Base-by-base conservation (phyloP, 441 rosid species). In the Jatropha podagrica region DNA sequence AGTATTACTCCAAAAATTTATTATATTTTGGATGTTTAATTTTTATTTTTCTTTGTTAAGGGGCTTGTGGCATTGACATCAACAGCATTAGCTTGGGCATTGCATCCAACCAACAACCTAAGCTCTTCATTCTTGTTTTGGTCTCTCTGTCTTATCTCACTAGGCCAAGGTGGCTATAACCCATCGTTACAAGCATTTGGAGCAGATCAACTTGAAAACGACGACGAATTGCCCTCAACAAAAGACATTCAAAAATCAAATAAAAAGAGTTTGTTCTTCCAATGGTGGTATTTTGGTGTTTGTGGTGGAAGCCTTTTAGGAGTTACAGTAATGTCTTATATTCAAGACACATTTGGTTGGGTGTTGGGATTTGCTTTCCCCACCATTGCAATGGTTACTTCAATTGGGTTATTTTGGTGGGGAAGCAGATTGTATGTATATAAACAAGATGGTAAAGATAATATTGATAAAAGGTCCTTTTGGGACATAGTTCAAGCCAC, bases 171-270 rank as follows among this genome's bases (percentile, higher is more conserved):
- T 17, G 99, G 89, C 40, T 89, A 88, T 62, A 93, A 88, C 83
- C 98, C 99, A 48, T 93, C 97, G 23, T 79, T 95, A 63, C 99
- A 93, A 78, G 98, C 99, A 71, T 91, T 95, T 65, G 99, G 89
- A 42, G 94, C 98, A 1, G 98, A 93, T 83, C 97, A 95, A 77
- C 89, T 93, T 0, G 90, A 85, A 54, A 68, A 51, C 1, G 87
- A 90, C 2, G 88, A 90, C 10, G 92, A 90, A 51, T 44, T 87
- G 64, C 92, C 96, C 40, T 69, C 72, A 27, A 80, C 80, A 23
- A 83, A 84, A 77, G 81, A 83, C 48, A 87, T 87, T n/a, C 55
- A 61, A 74, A 83, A 82, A 67, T 72, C 93, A 8, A 81, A 79
- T 69, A 81, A 72, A 66, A 95, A 90, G 83, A 85, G 90, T 42